Base-by-base conservation (phyloP, 2,329 filamentous ascomycete genomes). In the Aulographum hederae region DNA sequence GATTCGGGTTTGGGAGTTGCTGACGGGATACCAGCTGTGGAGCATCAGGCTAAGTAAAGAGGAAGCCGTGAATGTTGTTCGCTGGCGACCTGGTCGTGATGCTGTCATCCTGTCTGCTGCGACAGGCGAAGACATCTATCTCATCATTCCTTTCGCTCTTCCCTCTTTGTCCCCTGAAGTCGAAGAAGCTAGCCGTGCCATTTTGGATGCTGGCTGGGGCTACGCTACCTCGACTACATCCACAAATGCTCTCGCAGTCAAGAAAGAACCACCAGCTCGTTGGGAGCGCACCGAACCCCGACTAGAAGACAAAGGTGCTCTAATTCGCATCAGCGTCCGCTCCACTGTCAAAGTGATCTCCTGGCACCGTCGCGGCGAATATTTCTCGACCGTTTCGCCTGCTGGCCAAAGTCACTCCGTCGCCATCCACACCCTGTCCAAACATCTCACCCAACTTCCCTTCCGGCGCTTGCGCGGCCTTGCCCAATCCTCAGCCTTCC, bases 321-420 rank as follows among this genome's bases (percentile, higher is more conserved):
- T 85, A 26, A 67, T 91, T 37, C 78, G 81, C 46, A 70, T 80
- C 34, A 84, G 80, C 5, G 76, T 94, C 10, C 71, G 78, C 38
- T 71, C 79, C 31, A 66, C 73, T 2, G 71, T 93, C 47, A 95
- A 93, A 59, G 76, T 80, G 11, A 73, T 98, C 44, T 78, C 73
- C 50, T 98, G 86, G 84, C 91, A 98, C 56, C 70, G 86, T 36
- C 74, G 80, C 37, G 89, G 89, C 43, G 86, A 95, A 51, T 94
- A 94, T 59, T 77, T 98, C 47, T 77, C 81, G 42, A 91, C 85
- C 1, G 82, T 94, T 15, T 91, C 82, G 31, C 84, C 89, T 1
- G 67, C 69, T 10, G 78, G 78, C 19, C 73, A 79, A 47, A 68
- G 70, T 42, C 76, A 70, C 46, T 81, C 89, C 4, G 81, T 98